Percentiles rank a stretch among this genome's conserved stretches.
These are phyloP conservation scores for Cetraspora pellucida DNA, from an alignment of 192 early-diverging fungal genomes.

Conservation along the genomic window DNA sequence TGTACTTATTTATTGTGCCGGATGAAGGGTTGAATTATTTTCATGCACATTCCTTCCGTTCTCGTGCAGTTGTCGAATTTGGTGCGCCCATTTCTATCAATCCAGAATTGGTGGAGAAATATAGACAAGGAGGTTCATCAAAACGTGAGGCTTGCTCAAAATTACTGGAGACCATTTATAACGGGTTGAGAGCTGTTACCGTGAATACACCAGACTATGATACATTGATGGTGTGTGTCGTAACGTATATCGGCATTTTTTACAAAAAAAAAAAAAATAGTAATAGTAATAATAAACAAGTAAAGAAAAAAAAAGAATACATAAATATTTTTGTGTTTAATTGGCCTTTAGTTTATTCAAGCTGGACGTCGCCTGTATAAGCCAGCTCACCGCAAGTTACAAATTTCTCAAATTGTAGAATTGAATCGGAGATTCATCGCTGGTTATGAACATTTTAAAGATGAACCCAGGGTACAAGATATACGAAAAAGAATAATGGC, in stretches of 20 bases:
- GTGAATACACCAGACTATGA: constrained; percentile 93
- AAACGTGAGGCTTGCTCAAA: constrained; percentile 81
- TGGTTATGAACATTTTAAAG: constrained; percentile 81
- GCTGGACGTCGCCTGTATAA: constrained; percentile 90
- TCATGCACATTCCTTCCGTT: constrained; percentile 92
- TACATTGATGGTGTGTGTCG: constrained; percentile 74
- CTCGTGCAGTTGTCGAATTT: constrained; percentile 97
- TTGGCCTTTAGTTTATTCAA: constrained; percentile 73
- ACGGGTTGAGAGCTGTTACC: constrained; percentile 84
- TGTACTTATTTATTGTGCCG: not conserved
- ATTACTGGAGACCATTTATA: constrained; percentile 79
- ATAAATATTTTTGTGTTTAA: not conserved
- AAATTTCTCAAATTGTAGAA: constrained; percentile 83
- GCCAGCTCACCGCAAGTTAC: constrained; percentile 82
- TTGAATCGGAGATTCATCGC: constrained; percentile 86
- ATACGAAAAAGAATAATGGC: constrained; percentile 72
- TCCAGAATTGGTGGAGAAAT: constrained; percentile 79
- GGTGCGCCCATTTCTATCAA: constrained; percentile 86
- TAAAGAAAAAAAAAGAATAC: not conserved
- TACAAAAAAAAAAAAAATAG: not conserved
- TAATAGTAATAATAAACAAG: not conserved
- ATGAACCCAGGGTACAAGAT: constrained; percentile 82
- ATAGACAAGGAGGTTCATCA: constrained; percentile 76
- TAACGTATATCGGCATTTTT: not conserved
- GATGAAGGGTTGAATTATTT: constrained; percentile 86